Base-by-base conservation (phyloP, 192 early-diverging fungal genomes). In the Coemansia sp. region DNA sequence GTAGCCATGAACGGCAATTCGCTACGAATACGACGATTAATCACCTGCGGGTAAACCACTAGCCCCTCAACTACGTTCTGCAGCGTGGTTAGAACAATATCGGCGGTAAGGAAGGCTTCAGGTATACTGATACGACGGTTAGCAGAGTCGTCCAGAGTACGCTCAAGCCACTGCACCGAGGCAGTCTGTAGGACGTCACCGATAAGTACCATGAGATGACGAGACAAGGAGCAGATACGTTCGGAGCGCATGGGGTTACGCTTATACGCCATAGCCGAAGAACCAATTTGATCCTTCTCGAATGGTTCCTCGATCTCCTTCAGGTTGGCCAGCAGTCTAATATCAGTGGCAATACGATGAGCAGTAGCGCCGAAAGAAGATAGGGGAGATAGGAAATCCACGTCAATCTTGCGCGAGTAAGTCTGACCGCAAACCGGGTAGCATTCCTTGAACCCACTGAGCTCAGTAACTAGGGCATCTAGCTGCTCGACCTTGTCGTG, bases 1-100 rank as follows among this genome's bases (percentile, higher is more conserved):
- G 97, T 99, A n/a, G 97, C 97, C 97, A 98, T 99, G 82, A 99
- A 99, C 55, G 97, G 97, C 46, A 99, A 85, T 80, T 99, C 97
- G 82, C 95, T 94, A 64, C 80, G 67, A 81, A 99, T 98, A 38
- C 95, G 90, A 43, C 93, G 90, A 40, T 85, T 88, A 80, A 99
- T 99, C 44, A 97, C 94, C 80, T 94, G 88, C 58, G 96, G 96
- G 79, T 99, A 99, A 0, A 99, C 97, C 3, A 99, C 97, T 79
- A 99, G 87, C 39, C 97, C 97, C 69, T 96, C 93, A 39, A 92
- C 95, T 62, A 99, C 95, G 90, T 99, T 99, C 75, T 97, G 94
- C 70, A 99, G 77, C 40, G 95, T 87, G 4, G 95, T 93, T 69
- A 97, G 83, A n/a, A 99, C 88, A 78, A 99, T 98, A 74, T 99